These are phyloP conservation scores for Hypoxylon sp. DNA, from an alignment of 2,329 filamentous ascomycete species.

Conservation along the genomic window DNA sequence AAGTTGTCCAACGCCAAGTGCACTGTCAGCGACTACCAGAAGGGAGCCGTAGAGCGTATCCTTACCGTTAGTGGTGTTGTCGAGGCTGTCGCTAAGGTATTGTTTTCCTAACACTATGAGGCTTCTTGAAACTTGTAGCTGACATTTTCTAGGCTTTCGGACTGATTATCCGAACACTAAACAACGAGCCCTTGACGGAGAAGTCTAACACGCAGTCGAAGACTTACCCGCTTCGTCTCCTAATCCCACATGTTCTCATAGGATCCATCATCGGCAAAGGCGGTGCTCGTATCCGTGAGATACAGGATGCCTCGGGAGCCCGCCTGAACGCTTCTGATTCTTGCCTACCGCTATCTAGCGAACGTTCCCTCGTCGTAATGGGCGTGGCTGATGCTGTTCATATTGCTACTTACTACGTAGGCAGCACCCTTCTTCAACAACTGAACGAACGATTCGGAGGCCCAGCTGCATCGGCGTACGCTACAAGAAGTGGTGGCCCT, in stretches of 20 bases:
- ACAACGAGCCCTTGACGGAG: constrained; percentile 92
- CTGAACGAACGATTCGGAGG: constrained; percentile 96
- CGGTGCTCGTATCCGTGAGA: constrained; percentile 95
- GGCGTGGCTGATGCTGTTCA: constrained; percentile 98
- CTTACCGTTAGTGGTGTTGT: constrained; percentile 96
- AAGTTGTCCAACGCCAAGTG: constrained; percentile 97
- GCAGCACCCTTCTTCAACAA: constrained; percentile 97
- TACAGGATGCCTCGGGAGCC: constrained; percentile 96
- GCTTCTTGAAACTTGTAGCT: constrained; percentile 23
- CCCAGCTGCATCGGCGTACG: constrained; percentile 96
- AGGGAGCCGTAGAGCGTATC: constrained; percentile 96
- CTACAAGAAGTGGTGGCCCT: constrained; percentile 91
- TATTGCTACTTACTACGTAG: constrained; percentile 98
- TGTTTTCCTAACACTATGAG: constrained; percentile 44
- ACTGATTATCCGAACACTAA: constrained; percentile 96
- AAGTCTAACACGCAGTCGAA: constrained; percentile 94
- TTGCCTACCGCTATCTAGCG: constrained; percentile 92
- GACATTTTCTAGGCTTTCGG: constrained; percentile 80
- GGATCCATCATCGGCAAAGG: constrained; percentile 99
- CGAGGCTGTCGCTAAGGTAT: constrained; percentile 94
- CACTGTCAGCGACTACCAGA: constrained; percentile 97
- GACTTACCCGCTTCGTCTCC: constrained; percentile 93
- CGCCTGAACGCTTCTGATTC: constrained; percentile 96
- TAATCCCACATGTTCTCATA: constrained; percentile 97
- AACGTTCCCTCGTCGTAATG: constrained; percentile 97